Base-by-base conservation (phyloP, 73 alveolate genomes). In the Stentor roeselii region DNA sequence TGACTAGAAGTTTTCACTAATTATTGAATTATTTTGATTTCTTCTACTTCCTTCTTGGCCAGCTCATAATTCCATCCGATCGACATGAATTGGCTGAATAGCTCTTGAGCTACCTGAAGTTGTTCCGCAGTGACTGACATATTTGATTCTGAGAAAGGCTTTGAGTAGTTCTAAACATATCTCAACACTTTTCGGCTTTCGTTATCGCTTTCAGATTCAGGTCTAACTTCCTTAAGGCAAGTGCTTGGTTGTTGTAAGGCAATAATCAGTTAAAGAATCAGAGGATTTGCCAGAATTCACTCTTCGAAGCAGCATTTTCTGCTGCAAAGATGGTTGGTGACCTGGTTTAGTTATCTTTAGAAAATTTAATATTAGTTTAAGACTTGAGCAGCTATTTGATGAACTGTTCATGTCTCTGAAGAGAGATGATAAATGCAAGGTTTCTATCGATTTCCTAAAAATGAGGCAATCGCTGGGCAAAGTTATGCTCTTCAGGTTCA, bases 111-210 rank as follows among this genome's bases (percentile, higher is more conserved):
- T 42, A 82, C 91, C 76, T 87, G 96, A 84, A 59, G 75, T 91
- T 90, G 27, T 87, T 82, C 36, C 89, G 84, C 39, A 86, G 78
- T 15, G 75, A 84, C 84, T 93, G 88, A 0, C 98, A 96, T 59
- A 89, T 83, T 11, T 96, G 98, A 59, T 97, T 82, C 42, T 97
- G 80, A 87, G 78, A 83, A 90, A 3, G 97, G 98, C 84, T 95
- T 95, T 36, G 93, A 36, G 85, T 90, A 84, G 39, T 85, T 87
- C n/a, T 95, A 90, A 60, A 93, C 91, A 78, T 90, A 76, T 67
- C 86, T 86, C 36, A 95, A 67, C 0, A 98, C 97, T 36, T 76
- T 80, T 86, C 93, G 88, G 2, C 96, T 94, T 75, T 95, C 99
- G 59, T 93, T 94, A 95, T 80, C 3, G 93, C 94, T 3, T 82